These are phyloP conservation scores for Aquilaria yunnanensis DNA, from an alignment of 345 rosid species.

Conservation along the genomic window DNA sequence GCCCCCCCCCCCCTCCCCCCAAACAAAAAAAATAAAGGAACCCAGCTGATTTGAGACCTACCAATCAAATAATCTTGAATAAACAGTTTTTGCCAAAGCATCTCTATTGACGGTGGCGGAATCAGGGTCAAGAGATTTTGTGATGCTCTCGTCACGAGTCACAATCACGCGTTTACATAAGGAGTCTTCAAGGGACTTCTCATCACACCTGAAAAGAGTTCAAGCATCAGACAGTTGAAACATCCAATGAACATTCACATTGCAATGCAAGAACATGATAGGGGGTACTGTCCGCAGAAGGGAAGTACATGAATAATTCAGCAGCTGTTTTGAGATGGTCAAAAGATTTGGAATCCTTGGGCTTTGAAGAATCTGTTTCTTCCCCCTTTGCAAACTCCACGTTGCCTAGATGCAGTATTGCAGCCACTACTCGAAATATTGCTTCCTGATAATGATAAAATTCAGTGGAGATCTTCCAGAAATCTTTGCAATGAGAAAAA, in stretches of 20 bases:
- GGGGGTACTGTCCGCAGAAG: not conserved
- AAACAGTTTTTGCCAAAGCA: slow-evolving; percentile 69
- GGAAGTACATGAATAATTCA: slow-evolving; percentile 47
- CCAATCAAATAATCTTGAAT: slow-evolving; percentile 76
- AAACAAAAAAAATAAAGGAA: not conserved
- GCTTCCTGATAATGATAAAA: slow-evolving; percentile 39
- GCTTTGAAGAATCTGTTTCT: slow-evolving; percentile 62
- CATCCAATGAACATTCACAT: too few relatives aligned
- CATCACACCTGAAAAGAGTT: slow-evolving; percentile 49
- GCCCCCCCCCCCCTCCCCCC: too few relatives aligned
- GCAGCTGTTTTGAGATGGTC: slow-evolving; percentile 62
- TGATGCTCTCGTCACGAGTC: slow-evolving; percentile 69
- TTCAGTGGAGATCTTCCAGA: not conserved
- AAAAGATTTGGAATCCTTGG: slow-evolving; percentile 59
- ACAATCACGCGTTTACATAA: slow-evolving; percentile 77
- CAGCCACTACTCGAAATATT: slow-evolving; percentile 67
- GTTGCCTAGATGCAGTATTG: slow-evolving; percentile 73
- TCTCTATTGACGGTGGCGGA: slow-evolving; percentile 51
- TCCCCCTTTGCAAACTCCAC: slow-evolving; percentile 59
- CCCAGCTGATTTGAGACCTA: slow-evolving; percentile 18
- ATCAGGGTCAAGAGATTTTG: slow-evolving; percentile 62
- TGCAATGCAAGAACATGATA: too few relatives aligned
- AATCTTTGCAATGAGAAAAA: not conserved
- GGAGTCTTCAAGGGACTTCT: slow-evolving; percentile 58
- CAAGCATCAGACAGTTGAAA: not conserved